Evolutionary conservation across 108 stramenopile genomes (phyloP).

Genomic region (Stephanodiscus minutulus): DNA sequence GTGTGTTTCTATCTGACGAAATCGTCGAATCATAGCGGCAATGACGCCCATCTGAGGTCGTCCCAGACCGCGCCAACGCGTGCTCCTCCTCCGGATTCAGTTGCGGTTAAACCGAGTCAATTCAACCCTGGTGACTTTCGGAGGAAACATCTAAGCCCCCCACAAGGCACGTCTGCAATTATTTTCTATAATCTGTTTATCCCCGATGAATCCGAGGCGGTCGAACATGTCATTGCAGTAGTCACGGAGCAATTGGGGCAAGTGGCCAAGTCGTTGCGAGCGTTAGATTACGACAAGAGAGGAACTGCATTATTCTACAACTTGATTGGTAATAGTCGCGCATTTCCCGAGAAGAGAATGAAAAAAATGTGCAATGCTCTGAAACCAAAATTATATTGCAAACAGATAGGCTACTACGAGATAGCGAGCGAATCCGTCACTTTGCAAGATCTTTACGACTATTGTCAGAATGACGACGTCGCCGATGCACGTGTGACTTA

Average conservation of each 20-base stretch:
- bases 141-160: slow-evolving; percentile 10
- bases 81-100: neutral
- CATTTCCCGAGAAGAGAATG: slow-evolving; percentile 30
- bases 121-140: slow-evolving; percentile 13
- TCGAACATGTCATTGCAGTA: slow-evolving; percentile 31
- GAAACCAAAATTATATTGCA: slow-evolving; percentile 29
- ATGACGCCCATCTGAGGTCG: neutral
- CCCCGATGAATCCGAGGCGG: slow-evolving; percentile 22
- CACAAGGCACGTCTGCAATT: slow-evolving; percentile 17
- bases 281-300: slow-evolving; percentile 4
- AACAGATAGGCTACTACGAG: slow-evolving; percentile 34
- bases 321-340: slow-evolving; percentile 31
- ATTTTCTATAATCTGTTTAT: slow-evolving; percentile 51
- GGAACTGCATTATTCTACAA: slow-evolving; percentile 42
- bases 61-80: neutral
- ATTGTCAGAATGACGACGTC: slow-evolving; percentile 28
- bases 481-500: slow-evolving; percentile 34
- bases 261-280: slow-evolving; percentile 31
- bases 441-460: slow-evolving; percentile 37
- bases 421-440: slow-evolving; percentile 41
- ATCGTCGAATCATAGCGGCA: neutral
- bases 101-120: neutral
- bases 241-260: slow-evolving; percentile 45
- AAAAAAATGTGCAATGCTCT: slow-evolving; percentile 23
- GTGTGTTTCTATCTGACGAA: neutral